These are phyloP conservation scores for Xylariaceae sp. DNA, from an alignment of 2,329 filamentous ascomycete genomes.

Conservation along the genomic window DNA sequence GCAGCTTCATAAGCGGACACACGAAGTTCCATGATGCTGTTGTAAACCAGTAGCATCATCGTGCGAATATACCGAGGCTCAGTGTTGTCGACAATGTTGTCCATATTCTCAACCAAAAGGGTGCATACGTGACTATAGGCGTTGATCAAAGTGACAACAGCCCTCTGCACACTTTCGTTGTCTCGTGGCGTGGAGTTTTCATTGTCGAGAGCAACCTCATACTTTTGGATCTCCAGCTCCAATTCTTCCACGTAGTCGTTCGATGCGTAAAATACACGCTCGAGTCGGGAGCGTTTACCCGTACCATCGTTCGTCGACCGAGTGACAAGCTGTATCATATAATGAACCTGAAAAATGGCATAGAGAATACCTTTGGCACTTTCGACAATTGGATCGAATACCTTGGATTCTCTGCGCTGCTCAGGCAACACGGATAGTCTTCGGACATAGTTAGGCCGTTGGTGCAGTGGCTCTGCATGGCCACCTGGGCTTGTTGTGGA, in stretches of 20 bases:
- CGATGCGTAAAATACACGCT: conserved; percentile 63
- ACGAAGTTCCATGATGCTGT: conserved; percentile 62
- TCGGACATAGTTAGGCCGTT: conserved; percentile 58
- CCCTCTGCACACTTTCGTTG: conserved; percentile 59
- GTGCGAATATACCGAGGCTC: conserved; percentile 63
- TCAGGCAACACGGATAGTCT: conserved; percentile 60
- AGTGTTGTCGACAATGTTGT: conserved; percentile 59
- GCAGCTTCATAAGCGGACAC: conserved; percentile 41
- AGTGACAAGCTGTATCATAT: conserved; percentile 61
- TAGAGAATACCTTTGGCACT: conserved; percentile 62
- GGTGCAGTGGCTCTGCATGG: conserved; percentile 52
- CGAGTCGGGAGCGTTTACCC: conserved; percentile 57
- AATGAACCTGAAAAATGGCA: conserved; percentile 63
- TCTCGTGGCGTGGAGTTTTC: conserved; percentile 47
- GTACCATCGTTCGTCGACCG: conserved; percentile 56
- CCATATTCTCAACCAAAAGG: conserved; percentile 55
- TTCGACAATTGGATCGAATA: conserved; percentile 57
- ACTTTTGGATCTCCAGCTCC: conserved; percentile 59
- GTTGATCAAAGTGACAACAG: conserved; percentile 57
- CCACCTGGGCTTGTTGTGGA: conserved; percentile 52
- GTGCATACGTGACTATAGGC: conserved; percentile 63
- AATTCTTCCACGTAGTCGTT: conserved; percentile 61
- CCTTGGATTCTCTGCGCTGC: conserved; percentile 55
- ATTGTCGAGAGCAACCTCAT: conserved; percentile 47
- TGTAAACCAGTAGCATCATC: conserved; percentile 58